Evolutionary conservation across 176 grass and related monocot species (phyloP), one percentile per base, ranked within the genome.

Genomic region (Juncus inflexus): DNA sequence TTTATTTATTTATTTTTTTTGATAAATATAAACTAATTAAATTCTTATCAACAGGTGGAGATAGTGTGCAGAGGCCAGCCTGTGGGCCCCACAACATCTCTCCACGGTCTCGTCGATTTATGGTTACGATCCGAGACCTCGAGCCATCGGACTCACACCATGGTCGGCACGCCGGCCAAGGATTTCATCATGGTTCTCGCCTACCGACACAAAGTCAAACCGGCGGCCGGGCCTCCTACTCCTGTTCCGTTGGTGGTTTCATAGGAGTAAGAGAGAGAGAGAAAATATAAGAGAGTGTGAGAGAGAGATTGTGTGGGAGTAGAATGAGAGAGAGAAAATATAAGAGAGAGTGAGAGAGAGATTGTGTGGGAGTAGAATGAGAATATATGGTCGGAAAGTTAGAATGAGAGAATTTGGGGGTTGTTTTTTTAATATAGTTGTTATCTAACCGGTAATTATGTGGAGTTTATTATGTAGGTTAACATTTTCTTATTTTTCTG

Each of bases 141-240:
- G 36, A 47, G 1, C 19, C 39, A 78, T 4, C 59, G 58, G 39
- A 28, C 83, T 37, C 58, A 43, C 36, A 16, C 80, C 4, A 61
- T 63, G 40, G 61, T 78, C 10, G 83, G 76, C 11, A 38, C 83
- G 53, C 75, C 83, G 2, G 89, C 78, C 57, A 90, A 86, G 8
- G 76, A 87, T 70, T 90, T 94, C 14, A 79, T 99, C 45, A 94
- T 99, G 86, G 86, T 76, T 85, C 86, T 99, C 4, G 52, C 67
- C 15, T 99, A 94, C 68, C 80, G 95, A 19, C 83, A 77, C n/a
- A 81, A 41, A 79, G 19, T 28, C 19, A 16, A 7, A 10, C 12
- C 2, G 12, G 5, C 55, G n/a, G 42, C 15, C 14, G 55, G 36
- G 19, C 19, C 19, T 28, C 58, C 64, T 41, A 40, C 75, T 68